Conservation (phyloP, 495 filamentous ascomycete species). For the Lepidopterella palustris region DNA sequence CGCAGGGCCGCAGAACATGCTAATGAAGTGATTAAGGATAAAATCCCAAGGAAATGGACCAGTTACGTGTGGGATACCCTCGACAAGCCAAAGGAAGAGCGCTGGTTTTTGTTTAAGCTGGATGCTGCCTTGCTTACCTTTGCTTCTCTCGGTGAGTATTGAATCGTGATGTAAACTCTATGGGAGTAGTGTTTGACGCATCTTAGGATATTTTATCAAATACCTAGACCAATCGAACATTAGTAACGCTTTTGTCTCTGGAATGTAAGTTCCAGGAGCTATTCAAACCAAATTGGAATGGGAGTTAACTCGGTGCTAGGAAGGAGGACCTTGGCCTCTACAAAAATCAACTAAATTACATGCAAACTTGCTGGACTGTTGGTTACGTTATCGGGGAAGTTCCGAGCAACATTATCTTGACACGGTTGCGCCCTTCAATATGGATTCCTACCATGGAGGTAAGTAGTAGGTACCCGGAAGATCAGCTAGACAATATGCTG, state of each 20-base stretch:
- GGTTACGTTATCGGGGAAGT: slow-evolving; percentile 60
- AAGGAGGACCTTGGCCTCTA: slow-evolving; percentile 28
- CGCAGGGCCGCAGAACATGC: neutral
- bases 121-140: slow-evolving; percentile 28
- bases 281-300: slow-evolving; percentile 43
- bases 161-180: neutral
- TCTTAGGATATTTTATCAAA: slow-evolving; percentile 54
- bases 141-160: slow-evolving; percentile 11
- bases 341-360: slow-evolving; percentile 29
- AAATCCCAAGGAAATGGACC: slow-evolving; percentile 9
- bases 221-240: slow-evolving; percentile 54
- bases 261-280: slow-evolving; percentile 8
- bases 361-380: slow-evolving; percentile 50
- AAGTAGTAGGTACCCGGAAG: neutral
- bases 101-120: slow-evolving; percentile 27
- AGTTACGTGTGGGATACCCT: slow-evolving; percentile 22
- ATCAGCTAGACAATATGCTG: neutral
- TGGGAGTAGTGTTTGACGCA: slow-evolving; percentile 38
- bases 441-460: slow-evolving; percentile 49
- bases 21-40: neutral
- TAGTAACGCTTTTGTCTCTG: slow-evolving; percentile 49
- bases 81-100: slow-evolving; percentile 21
- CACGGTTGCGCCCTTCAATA: slow-evolving; percentile 48
- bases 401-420: slow-evolving; percentile 54
- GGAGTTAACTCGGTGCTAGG: slow-evolving; percentile 40